Evolutionary conservation across 2,329 filamentous ascomycete species (phyloP).

Genomic region (Botrytis aclada): DNA sequence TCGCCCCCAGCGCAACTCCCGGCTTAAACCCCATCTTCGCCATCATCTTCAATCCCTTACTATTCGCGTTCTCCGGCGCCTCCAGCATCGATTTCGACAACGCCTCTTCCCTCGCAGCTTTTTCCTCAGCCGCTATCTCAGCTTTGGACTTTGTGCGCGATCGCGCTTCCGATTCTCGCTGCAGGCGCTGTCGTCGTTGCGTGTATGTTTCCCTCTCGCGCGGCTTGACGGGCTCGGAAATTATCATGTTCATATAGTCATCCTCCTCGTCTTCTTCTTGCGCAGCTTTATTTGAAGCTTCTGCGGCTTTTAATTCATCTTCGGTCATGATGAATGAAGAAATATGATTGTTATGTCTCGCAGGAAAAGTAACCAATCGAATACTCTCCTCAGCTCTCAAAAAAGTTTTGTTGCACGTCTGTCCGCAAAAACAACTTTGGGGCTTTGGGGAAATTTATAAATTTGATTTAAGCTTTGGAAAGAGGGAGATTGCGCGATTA

Average conservation of each 20-base stretch:
- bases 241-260: slow-evolving; percentile 97
- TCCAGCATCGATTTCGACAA: slow-evolving; percentile 72
- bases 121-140: slow-evolving; percentile 73
- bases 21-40: slow-evolving; percentile 86
- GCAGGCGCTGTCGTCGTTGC: slow-evolving; percentile 45
- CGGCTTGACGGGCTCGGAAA: slow-evolving; percentile 59
- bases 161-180: slow-evolving; percentile 64
- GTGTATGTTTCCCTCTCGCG: slow-evolving; percentile 58
- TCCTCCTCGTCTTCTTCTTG: slow-evolving; percentile 55
- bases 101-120: slow-evolving; percentile 68
- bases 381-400: background rate
- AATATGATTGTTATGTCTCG: background rate
- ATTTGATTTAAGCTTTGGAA: background rate
- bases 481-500: background rate
- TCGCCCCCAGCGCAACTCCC: slow-evolving; percentile 70
- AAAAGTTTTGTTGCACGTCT: background rate
- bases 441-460: background rate
- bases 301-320: background rate
- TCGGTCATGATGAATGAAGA: background rate
- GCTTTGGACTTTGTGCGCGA: slow-evolving; percentile 74
- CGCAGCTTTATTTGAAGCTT: background rate
- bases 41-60: slow-evolving; percentile 96
- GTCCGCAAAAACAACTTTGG: background rate
- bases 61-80: slow-evolving; percentile 52
- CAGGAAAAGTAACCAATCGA: background rate